Evolutionary conservation across 1,284 basidiomycete species (phyloP).

Genomic region (Laetiporus sulphureus): DNA sequence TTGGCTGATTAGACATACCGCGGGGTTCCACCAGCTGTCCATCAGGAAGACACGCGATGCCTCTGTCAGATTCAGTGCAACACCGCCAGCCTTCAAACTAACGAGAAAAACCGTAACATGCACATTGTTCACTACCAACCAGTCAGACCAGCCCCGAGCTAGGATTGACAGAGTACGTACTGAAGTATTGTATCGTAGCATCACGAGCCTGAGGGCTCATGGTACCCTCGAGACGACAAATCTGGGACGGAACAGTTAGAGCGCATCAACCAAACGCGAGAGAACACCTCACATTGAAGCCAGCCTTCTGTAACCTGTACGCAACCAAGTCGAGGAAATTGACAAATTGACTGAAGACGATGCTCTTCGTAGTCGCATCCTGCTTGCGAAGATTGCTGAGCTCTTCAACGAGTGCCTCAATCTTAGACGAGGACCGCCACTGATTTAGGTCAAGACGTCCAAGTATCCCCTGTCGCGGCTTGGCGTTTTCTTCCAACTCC

Average conservation of each 20-base stretch:
- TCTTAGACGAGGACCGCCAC: slow-evolving; percentile 95
- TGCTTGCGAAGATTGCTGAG: slow-evolving; percentile 77
- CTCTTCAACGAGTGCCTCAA: slow-evolving; percentile 96
- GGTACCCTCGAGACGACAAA: slow-evolving; percentile 92
- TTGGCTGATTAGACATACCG: slow-evolving; percentile 43
- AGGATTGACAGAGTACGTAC: slow-evolving; percentile 37
- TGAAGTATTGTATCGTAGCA: slow-evolving; percentile 92
- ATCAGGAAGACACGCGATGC: slow-evolving; percentile 90
- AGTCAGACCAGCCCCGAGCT: slow-evolving; percentile 3
- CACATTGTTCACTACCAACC: slow-evolving; percentile 74
- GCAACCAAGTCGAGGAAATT: slow-evolving; percentile 91
- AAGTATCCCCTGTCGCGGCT: slow-evolving; percentile 85
- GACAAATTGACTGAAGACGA: slow-evolving; percentile 95
- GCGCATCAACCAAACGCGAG: background rate
- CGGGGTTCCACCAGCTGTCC: slow-evolving; percentile 93
- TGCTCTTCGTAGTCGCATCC: slow-evolving; percentile 91
- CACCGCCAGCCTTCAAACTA: slow-evolving; percentile 93
- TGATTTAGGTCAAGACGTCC: slow-evolving; percentile 83
- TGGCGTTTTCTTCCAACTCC: slow-evolving; percentile 69
- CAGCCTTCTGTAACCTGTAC: slow-evolving; percentile 86
- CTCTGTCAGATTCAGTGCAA: slow-evolving; percentile 90
- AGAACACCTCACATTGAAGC: slow-evolving; percentile 57
- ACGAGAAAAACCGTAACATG: slow-evolving; percentile 97
- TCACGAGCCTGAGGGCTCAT: slow-evolving; percentile 97
- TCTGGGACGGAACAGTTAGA: slow-evolving; percentile 36